A percentile compares a stretch with the other conserved stretches of the same genome.
These are phyloP conservation scores for Cercospora sp. DNA, from an alignment of 2,329 filamentous ascomycete species.

Conservation along the genomic window DNA sequence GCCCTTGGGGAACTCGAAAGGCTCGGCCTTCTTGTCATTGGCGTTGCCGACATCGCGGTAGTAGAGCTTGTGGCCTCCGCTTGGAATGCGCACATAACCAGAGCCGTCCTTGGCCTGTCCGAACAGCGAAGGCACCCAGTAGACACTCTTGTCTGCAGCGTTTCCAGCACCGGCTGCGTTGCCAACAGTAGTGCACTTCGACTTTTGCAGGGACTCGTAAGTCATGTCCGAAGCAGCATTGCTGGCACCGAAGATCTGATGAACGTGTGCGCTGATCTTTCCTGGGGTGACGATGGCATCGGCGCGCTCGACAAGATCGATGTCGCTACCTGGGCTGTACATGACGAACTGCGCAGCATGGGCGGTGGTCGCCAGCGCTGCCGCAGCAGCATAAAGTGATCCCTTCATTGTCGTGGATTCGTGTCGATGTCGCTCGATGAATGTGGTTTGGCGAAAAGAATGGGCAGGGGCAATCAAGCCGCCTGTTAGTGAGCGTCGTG, in stretches of 20 bases:
- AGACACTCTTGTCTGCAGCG: constrained; percentile 69
- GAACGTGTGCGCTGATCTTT: constrained; percentile 61
- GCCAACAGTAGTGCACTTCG: constrained; percentile 51
- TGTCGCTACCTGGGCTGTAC: constrained; percentile 33
- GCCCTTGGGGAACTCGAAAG: constrained; percentile 69
- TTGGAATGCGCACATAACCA: constrained; percentile 62
- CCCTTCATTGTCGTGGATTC: constrained; percentile 9
- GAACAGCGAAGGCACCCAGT: constrained; percentile 74
- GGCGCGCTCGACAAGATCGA: constrained; percentile 55
- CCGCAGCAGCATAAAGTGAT: constrained; percentile 21
- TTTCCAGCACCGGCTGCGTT: constrained; percentile 29
- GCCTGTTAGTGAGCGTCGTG: constrained; percentile 12
- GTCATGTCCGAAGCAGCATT: constrained; percentile 64
- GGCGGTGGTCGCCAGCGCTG: constrained; percentile 23
- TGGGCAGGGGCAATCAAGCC: constrained; percentile 8
- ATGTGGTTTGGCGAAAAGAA: not conserved
- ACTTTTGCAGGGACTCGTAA: constrained; percentile 60
- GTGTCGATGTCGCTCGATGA: not conserved
- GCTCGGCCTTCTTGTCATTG: constrained; percentile 61
- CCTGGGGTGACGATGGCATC: constrained; percentile 71
- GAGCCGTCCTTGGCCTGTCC: constrained; percentile 64
- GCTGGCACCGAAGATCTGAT: constrained; percentile 70
- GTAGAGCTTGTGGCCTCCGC: constrained; percentile 69
- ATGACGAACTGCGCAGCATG: constrained; percentile 33
- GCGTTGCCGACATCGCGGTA: constrained; percentile 55